Base-by-base conservation (phyloP, 1,284 basidiomycete genomes). In the Rhodotorula mucilaginosa region DNA sequence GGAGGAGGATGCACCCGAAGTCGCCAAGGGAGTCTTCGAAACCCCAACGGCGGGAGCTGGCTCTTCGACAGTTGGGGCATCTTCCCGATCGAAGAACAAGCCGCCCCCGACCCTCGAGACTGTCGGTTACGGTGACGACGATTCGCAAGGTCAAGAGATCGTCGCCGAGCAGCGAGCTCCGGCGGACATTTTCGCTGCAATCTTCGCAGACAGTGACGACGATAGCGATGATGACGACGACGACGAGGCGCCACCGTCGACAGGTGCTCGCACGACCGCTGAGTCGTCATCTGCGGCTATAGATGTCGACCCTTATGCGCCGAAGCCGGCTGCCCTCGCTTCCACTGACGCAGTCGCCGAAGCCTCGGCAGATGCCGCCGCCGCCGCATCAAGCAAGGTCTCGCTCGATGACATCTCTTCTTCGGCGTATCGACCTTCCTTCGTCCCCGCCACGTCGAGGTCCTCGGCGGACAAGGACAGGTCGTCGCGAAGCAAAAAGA, bases 151-250 rank as follows among this genome's bases (percentile, higher is more conserved):
- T 0, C 81, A 86, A 56, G 93, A 97, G 79, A 94, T 88, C 16
- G 83, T 96, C 74, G 93, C 90, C 0, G 95, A 95, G 80, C 85
- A 90, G 73, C 87, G 91, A 58, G 96, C 96, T 2, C 84, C 88
- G 3, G 91, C 93, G 85, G 91, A 95, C 78, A 88, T 98, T 54
- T 98, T 97, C 85, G 96, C 96, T 80, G 93, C 80, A 21, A 80
- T 82, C 58, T 83, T 83, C 74, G 81, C 75, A 3, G 78, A 78
- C 61, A 88, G 87, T 29, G 89, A 88, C 26, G 87, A 87, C 1
- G 90, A 90, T 8, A 80, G 80, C 2, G 79, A 80, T 6, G 80
- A 80, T 5, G 84, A 77, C 8, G 71, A 83, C 3, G 83, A n/a
- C n/a, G n/a, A 81, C 21, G 79, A 71, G 18, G 77, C 77, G 78